These are phyloP conservation scores for Truncatella angustata DNA, from an alignment of 2,329 filamentous ascomycete species.

Conservation along the genomic window DNA sequence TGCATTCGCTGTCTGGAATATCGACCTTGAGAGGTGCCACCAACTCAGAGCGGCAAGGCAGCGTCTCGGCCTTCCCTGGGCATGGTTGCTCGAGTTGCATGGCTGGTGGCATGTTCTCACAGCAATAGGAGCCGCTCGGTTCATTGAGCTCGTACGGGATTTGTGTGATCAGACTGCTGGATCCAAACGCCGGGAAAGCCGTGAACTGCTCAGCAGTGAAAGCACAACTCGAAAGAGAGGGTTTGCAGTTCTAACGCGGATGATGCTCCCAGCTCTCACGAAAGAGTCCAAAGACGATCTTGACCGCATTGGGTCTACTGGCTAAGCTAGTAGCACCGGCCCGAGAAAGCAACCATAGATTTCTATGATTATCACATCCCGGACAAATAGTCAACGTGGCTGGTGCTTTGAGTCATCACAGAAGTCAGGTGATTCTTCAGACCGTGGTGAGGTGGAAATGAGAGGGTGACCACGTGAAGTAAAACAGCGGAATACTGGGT, in stretches of 20 bases:
- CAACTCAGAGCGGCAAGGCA: slow-evolving; percentile 44
- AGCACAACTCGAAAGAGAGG: no score
- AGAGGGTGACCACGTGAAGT: no score
- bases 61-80: slow-evolving; percentile 51
- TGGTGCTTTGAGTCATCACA: no score
- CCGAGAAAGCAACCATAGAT: background rate
- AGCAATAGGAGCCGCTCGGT: slow-evolving; percentile 48
- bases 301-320: background rate
- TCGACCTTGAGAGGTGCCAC: slow-evolving; percentile 53
- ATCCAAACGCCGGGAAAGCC: background rate
- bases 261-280: no score
- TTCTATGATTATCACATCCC: no score
- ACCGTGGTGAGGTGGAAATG: no score
- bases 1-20: slow-evolving; percentile 54
- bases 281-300: background rate
- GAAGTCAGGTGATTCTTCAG: no score
- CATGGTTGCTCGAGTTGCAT: slow-evolving; percentile 56
- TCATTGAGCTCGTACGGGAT: slow-evolving; percentile 32
- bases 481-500: no score
- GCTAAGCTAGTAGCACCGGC: background rate
- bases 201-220: background rate
- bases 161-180: background rate
- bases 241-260: no score
- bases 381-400: no score
- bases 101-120: slow-evolving; percentile 66